Evolutionary conservation across 495 filamentous ascomycete species (phyloP), one percentile per base, ranked within the genome.

Genomic region (Xylaria grammica): DNA sequence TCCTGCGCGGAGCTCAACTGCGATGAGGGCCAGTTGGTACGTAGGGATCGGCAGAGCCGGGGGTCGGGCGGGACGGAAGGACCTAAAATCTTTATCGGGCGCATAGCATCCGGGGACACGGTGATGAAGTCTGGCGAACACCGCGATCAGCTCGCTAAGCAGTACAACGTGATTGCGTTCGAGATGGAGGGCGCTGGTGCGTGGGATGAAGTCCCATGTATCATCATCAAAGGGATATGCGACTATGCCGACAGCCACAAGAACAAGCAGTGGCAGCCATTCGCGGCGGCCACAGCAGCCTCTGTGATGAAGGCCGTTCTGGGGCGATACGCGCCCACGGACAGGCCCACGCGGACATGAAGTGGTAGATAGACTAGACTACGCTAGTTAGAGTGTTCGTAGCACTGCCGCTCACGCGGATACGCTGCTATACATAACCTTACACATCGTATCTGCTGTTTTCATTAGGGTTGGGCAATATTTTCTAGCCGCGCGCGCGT

Each of bases 191-290:
- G 75, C 0, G 78, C 80, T 15, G 80, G 79, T 3, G 70, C 77
- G 0, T 77, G 76, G 75, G 76, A 80, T 15, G 65, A 71, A 19
- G 29, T 77, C 3, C 73, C 73, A 0, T 73, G 65, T 34, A 49
- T 82, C 2, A 68, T 82, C 1, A 69, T 82, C 59, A 80, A 80
- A 49, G 75, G 75, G 0, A 68, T 80, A 0, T 78, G 72, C 42
- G 78, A 82, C 62, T 82, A 80, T 60, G 72, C 73, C 19, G 80
- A 82, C 56, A 80, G 74, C 62, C 78, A 81, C 60, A 82, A 81
- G 63, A 76, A 76, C 65, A 75, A 79, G 38, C 55, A 32, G n/a
- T 83, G 78, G 78, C 76, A 82, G 59, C 24, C 57, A 7, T 81
- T 74, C 64, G 76, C 78, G 1, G 79, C 79, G 13, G 77, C 72